Conservation (phyloP, 345 rosid species). For the Aquilaria sinensis region DNA sequence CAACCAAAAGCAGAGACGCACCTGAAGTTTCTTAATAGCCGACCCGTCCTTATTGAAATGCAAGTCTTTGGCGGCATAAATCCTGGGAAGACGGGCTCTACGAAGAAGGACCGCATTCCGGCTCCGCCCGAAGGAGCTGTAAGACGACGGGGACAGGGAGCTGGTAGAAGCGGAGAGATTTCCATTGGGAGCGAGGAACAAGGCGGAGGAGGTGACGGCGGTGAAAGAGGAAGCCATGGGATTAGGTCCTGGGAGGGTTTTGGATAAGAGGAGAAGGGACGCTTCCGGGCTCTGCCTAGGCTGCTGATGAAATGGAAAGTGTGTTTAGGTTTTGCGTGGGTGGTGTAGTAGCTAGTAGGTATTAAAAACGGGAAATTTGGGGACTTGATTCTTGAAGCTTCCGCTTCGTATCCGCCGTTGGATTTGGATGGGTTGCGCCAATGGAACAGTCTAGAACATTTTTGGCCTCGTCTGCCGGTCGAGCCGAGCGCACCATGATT, state of each 20-base stretch:
- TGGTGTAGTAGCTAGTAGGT: neutral
- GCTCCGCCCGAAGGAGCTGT: slow-evolving; percentile 47
- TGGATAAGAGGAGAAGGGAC: slow-evolving; percentile 9
- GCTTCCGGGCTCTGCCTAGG: neutral
- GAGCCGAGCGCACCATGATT: too few species aligned
- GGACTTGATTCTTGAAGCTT: slow-evolving; percentile 24
- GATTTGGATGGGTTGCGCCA: slow-evolving; percentile 7
- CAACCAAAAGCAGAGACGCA: slow-evolving; percentile 24
- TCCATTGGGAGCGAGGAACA: slow-evolving; percentile 71
- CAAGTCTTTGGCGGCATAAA: slow-evolving; percentile 86
- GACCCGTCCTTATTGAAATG: slow-evolving; percentile 95
- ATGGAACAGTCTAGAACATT: slow-evolving; percentile 28
- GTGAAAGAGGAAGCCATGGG: slow-evolving; percentile 68
- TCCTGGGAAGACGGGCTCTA: slow-evolving; percentile 41
- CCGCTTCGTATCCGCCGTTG: slow-evolving; percentile 34
- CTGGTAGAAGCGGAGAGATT: slow-evolving; percentile 42
- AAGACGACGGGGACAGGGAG: slow-evolving; percentile 62
- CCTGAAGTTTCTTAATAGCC: slow-evolving; percentile 85
- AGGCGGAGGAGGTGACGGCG: slow-evolving; percentile 63
- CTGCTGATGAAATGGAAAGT: neutral
- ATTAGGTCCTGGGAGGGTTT: slow-evolving; percentile 24
- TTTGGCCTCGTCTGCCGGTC: too few species aligned
- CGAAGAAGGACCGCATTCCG: slow-evolving; percentile 40
- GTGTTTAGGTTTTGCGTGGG: slow-evolving; percentile 6
- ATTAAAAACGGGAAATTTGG: slow-evolving; percentile 15